These are phyloP conservation scores for Neonectria sp. DNA, from an alignment of 2,329 filamentous ascomycete genomes.

Conservation along the genomic window DNA sequence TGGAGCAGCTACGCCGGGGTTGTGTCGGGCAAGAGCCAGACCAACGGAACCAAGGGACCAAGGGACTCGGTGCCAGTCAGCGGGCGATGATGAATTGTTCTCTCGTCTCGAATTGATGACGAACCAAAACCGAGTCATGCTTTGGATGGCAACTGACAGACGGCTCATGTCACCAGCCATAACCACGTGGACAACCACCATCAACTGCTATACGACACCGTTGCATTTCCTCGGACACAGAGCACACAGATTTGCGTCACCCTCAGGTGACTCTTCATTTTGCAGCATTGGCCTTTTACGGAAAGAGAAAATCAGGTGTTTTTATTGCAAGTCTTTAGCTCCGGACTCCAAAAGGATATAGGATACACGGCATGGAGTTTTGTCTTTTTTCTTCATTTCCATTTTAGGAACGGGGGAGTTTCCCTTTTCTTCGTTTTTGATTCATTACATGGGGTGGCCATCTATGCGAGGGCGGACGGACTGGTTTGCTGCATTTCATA, in stretches of 20 bases:
- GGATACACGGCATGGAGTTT: conserved; percentile 50
- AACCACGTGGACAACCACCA: conserved; percentile 32
- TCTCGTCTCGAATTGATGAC: conserved; percentile 4
- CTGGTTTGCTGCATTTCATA: neutral
- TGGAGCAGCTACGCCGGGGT: conserved; percentile 61
- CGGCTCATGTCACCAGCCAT: conserved; percentile 42
- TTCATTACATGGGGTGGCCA: conserved; percentile 12
- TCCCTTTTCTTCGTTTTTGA: conserved; percentile 27
- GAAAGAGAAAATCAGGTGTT: conserved; percentile 43
- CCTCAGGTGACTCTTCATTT: conserved; percentile 31
- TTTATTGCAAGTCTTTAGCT: conserved; percentile 44
- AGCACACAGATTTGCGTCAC: conserved; percentile 28
- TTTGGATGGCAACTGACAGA: conserved; percentile 36
- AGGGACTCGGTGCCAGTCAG: conserved; percentile 50
- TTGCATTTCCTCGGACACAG: conserved; percentile 37
- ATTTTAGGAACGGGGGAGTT: conserved; percentile 34
- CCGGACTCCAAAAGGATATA: conserved; percentile 48
- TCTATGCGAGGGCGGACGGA: conserved; percentile 10
- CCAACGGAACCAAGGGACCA: conserved; percentile 48
- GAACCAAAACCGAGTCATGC: conserved; percentile 22
- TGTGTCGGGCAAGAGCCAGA: conserved; percentile 48
- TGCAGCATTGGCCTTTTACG: conserved; percentile 36
- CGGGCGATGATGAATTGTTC: conserved; percentile 43
- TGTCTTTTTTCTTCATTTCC: conserved; percentile 29
- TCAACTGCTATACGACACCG: conserved; percentile 33